Conservation (phyloP, 140 eudicot genomes). For the Senecio squalidus region DNA sequence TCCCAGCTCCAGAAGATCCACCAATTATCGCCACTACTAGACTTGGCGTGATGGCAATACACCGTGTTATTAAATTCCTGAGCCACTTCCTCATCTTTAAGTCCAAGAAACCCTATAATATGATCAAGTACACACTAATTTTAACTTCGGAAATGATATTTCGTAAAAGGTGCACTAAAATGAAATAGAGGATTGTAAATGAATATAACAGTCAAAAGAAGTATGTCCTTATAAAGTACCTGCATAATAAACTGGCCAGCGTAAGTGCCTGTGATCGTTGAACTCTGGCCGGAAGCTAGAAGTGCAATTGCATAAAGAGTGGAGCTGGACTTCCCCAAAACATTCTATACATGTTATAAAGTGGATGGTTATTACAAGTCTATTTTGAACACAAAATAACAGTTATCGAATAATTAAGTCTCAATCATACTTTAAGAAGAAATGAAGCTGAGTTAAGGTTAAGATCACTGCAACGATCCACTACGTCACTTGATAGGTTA, state of each 20-base stretch:
- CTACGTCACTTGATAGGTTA: conserved; percentile 21
- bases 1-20: conserved; percentile 64
- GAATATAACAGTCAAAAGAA: neutral
- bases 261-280: conserved; percentile 79
- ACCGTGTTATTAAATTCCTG: conserved; percentile 62
- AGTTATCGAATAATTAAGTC: no score
- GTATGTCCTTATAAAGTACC: conserved; percentile 5
- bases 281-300: conserved; percentile 85
- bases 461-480: conserved; percentile 40
- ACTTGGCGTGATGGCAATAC: conserved; percentile 74
- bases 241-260: conserved; percentile 83
- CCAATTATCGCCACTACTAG: conserved; percentile 59
- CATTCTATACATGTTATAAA: conserved; percentile 41
- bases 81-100: conserved; percentile 67
- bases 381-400: neutral
- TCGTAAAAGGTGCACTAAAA: neutral
- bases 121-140: neutral
- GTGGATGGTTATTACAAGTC: neutral
- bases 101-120: conserved; percentile 66
- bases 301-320: conserved; percentile 57
- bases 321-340: conserved; percentile 58
- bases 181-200: neutral
- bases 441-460: conserved; percentile 66
- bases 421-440: conserved; percentile 50
- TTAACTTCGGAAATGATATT: neutral